Evolutionary conservation across 2,329 filamentous ascomycete species (phyloP), one percentile per base, ranked within the genome.

Genomic region (Albifimbria verrucaria): DNA sequence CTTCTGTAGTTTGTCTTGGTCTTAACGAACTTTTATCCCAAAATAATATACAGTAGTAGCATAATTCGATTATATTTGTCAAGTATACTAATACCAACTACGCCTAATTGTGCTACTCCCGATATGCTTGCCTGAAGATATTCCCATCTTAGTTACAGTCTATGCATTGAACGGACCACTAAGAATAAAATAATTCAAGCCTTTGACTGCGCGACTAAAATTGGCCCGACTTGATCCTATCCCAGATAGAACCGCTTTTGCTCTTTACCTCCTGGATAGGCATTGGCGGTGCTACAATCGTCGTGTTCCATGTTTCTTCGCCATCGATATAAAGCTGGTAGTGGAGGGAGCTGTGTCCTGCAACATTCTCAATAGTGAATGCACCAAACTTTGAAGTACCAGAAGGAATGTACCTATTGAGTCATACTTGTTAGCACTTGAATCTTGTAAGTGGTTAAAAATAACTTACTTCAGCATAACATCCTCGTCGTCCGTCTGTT

Each of bases 301-400:
- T 62, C 0, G 77, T 82, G 52, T 83, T 87, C 93, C 93, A 97
- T 2, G 78, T 79, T 67, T 93, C 87, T 43, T 82, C 72, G 2
- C 92, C 93, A 67, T 96, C 89, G 18, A 97, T 79, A 66, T 88
- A 97, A 2, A 97, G 75, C 4, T 84, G 81, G 65, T 96, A 97
- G 46, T 86, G 87, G 32, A 99, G 74, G 41, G 87, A 81, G 64
- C 88, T 92, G 41, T 81, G 81, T 10, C 80, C 78, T 2, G 81
- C 76, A 4, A 83, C 79, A 52, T 84, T 85, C 55, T 87, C 85
- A 56, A 99, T 92, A 21, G 90, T 89, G 51, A 73, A 72, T 2
- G 70, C 63, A 2, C 93, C 89, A 69, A 96, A 93, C 68, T 97
- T 97, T 57, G 87, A 92, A 64, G 91, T 92, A 2, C 93, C 93